Conservation (phyloP, 164 flowering plant genomes). For the Liquidambar formosana region DNA sequence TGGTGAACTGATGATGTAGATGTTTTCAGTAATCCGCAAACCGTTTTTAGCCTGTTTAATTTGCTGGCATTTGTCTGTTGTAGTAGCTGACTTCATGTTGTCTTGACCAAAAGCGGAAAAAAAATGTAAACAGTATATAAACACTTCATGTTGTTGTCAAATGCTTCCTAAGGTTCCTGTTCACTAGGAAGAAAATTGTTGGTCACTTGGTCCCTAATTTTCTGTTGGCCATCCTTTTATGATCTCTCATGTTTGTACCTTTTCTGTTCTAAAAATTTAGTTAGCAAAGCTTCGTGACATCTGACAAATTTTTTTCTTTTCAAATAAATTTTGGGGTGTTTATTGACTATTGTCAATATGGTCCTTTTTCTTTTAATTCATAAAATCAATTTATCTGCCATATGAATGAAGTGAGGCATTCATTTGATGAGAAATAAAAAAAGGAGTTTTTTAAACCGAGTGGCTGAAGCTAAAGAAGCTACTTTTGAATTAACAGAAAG, state of each 20-base stretch:
- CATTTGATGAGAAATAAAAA: no score
- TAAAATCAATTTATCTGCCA: not conserved
- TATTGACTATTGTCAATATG: not conserved
- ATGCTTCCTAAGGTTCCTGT: not conserved
- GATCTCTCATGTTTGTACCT: not conserved
- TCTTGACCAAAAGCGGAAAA: no score
- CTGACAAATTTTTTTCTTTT: not conserved
- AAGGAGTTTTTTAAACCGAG: no score
- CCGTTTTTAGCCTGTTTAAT: no score
- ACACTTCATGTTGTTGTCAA: not conserved
- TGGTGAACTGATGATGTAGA: no score
- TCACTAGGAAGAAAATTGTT: not conserved
- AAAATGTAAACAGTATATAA: not conserved
- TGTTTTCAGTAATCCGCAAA: no score
- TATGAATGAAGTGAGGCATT: constrained; percentile 4
- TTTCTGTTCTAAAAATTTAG: no score
- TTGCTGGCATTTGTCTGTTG: no score
- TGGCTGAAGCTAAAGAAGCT: no score
- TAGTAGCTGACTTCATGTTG: no score
- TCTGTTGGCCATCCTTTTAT: not conserved
- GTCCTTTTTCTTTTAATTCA: not conserved
- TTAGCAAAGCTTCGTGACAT: no score
- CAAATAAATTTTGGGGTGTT: not conserved
- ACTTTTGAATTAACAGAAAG: no score
- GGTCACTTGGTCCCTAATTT: not conserved